These are phyloP conservation scores for Bidens hawaiensis DNA, from an alignment of 140 eudicot species.

Conservation along the genomic window DNA sequence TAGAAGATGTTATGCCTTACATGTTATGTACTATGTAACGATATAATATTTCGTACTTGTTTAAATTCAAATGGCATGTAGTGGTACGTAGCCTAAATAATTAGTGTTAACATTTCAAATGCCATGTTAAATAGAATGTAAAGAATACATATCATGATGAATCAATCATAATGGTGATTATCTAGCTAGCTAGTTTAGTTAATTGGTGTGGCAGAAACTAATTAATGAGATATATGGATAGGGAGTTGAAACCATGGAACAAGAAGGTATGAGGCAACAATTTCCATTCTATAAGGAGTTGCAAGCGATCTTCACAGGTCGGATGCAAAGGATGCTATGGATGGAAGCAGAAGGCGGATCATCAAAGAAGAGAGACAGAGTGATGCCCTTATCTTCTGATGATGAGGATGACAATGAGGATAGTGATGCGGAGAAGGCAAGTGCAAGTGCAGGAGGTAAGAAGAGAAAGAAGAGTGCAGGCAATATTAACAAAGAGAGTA, in stretches of 20 bases:
- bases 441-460: too few species aligned
- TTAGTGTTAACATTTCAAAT: too few species aligned
- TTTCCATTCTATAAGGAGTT: conserved; percentile 77
- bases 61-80: too few species aligned
- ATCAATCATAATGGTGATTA: too few species aligned
- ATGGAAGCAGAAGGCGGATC: conserved; percentile 62
- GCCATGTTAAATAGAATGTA: too few species aligned
- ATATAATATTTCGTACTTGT: too few species aligned
- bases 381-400: conserved; percentile 46
- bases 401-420: conserved; percentile 75
- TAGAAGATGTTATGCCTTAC: too few species aligned
- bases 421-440: conserved; percentile 18
- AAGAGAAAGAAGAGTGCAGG: conserved; percentile 37
- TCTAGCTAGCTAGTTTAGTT: too few species aligned
- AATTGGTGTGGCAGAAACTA: not conserved
- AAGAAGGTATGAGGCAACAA: conserved; percentile 66
- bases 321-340: conserved; percentile 93
- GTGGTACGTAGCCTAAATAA: too few species aligned
- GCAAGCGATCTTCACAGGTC: conserved; percentile 61
- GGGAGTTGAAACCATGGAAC: conserved; percentile 87
- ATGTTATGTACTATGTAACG: too few species aligned
- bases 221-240: conserved; percentile 6
- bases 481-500: not conserved
- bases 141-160: too few species aligned
- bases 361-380: conserved; percentile 34